Conservation (phyloP, 352 stramenopile species). For the Globisporangium lucens region DNA sequence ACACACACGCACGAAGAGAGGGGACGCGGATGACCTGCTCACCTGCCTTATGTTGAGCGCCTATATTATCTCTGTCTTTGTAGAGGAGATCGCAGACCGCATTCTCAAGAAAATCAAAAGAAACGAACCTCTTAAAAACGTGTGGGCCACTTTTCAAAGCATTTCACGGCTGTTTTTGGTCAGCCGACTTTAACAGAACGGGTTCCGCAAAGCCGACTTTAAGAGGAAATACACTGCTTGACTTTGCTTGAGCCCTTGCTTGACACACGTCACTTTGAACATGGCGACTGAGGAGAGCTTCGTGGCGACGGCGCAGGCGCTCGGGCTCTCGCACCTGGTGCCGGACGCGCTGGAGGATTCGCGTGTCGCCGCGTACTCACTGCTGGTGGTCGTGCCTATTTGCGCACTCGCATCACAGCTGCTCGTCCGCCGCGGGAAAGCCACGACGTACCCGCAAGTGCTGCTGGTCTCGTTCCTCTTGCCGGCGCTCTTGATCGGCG, state of each 20-base stretch:
- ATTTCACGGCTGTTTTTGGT: too few relatives aligned
- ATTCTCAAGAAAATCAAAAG: too few relatives aligned
- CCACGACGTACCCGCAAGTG: conserved; percentile 39
- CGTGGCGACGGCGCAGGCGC: conserved; percentile 2
- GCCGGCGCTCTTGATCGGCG: conserved; percentile 34
- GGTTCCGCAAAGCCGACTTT: too few relatives aligned
- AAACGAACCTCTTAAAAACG: too few relatives aligned
- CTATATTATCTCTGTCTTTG: background rate
- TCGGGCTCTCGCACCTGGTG: conserved; percentile 40
- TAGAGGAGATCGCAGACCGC: background rate
- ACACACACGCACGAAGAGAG: background rate
- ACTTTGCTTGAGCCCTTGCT: background rate
- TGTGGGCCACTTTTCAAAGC: too few relatives aligned
- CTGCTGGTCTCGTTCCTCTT: conserved; percentile 43
- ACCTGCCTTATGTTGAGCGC: background rate
- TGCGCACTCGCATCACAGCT: conserved; percentile 30
- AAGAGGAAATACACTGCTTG: too few relatives aligned
- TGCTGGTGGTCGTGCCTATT: conserved; percentile 46
- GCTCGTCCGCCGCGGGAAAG: conserved; percentile 36
- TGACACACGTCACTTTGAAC: conserved; percentile 13
- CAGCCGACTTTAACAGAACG: too few relatives aligned
- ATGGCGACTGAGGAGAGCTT: background rate
- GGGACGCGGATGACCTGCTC: background rate
- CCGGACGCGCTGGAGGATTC: conserved; percentile 48
- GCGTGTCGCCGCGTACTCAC: conserved; percentile 34